These are phyloP conservation scores for Agaricus subrufescens DNA, from an alignment of 768 basidiomycete genomes.

Conservation along the genomic window DNA sequence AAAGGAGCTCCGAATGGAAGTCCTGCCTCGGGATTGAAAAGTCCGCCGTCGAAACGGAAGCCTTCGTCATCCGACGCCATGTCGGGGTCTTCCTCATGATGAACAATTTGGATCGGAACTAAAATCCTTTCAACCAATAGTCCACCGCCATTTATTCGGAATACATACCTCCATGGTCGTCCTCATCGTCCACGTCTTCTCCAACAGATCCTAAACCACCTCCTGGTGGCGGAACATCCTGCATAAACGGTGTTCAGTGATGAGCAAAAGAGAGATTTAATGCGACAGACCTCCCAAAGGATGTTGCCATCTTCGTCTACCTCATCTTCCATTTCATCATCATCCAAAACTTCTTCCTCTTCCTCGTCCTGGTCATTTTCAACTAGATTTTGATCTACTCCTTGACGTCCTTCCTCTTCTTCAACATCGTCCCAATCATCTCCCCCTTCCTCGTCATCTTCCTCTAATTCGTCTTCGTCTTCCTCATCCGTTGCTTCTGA, in stretches of 20 bases:
- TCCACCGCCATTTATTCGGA: conserved; percentile 1
- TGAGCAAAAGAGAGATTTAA: neutral
- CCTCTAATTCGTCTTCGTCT: conserved; percentile 57
- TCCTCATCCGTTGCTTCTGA: conserved; percentile 70
- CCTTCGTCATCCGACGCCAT: conserved; percentile 65
- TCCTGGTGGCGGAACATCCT: conserved; percentile 53
- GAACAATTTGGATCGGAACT: conserved; percentile 53
- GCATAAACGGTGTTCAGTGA: neutral
- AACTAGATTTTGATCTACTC: conserved; percentile 61
- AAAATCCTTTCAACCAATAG: neutral
- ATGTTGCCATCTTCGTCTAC: conserved; percentile 22
- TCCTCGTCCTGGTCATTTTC: conserved; percentile 47
- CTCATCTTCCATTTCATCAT: conserved; percentile 43
- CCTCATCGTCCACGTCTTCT: conserved; percentile 58
- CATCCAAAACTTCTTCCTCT: conserved; percentile 48
- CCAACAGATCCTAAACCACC: conserved; percentile 38
- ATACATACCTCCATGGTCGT: conserved; percentile 49
- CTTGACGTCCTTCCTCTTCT: conserved; percentile 65
- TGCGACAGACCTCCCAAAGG: conserved; percentile 29
- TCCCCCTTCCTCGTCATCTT: conserved; percentile 31
- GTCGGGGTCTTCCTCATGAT: conserved; percentile 60
- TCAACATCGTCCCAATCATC: conserved; percentile 54
- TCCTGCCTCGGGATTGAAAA: conserved; percentile 40
- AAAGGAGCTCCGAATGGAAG: conserved; percentile 54
- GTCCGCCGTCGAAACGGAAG: conserved; percentile 36